Percentiles rank a stretch among this genome's conserved stretches.
Evolutionary conservation across 805 yeast genomes (phyloP).

Genomic region (Candida stauntonica): DNA sequence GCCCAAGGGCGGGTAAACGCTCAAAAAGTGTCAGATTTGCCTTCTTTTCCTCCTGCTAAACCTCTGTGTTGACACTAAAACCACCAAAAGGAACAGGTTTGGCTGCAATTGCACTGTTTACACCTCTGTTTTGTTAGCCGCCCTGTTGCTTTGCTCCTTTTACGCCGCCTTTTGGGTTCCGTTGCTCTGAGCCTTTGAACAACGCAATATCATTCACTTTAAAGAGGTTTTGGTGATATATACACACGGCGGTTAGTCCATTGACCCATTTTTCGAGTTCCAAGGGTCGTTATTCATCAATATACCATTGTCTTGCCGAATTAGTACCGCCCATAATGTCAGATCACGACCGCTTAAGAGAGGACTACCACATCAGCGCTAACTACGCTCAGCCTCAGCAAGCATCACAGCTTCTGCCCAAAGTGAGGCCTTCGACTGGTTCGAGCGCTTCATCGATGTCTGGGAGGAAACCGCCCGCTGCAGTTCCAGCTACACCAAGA

Average conservation of each 20-base stretch:
- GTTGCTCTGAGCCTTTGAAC: too few relatives aligned
- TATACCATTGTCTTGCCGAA: not conserved
- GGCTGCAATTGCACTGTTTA: not conserved
- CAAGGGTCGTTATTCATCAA: not conserved
- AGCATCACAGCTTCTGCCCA: conserved; percentile 21
- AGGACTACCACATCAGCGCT: conserved; percentile 26
- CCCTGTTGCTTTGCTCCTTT: not conserved
- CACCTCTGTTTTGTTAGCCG: not conserved
- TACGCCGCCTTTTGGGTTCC: not conserved
- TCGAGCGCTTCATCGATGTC: conserved; percentile 10
- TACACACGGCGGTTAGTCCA: not conserved
- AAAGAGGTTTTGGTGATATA: not conserved
- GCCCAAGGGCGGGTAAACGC: not conserved
- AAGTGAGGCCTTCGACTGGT: conserved; percentile 19
- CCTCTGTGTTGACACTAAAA: too few relatives aligned
- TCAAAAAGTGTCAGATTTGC: too few relatives aligned
- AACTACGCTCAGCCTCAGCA: conserved; percentile 18
- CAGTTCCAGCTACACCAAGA: conserved; percentile 63
- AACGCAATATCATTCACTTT: too few relatives aligned
- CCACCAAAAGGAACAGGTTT: too few relatives aligned
- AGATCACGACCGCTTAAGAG: conserved; percentile 12
- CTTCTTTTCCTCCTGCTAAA: too few relatives aligned
- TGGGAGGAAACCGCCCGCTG: conserved; percentile 17
- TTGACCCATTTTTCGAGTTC: not conserved
- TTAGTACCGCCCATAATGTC: conserved; percentile 16